Conservation (phyloP, 768 basidiomycete species). For the Cubamyces sp. region DNA sequence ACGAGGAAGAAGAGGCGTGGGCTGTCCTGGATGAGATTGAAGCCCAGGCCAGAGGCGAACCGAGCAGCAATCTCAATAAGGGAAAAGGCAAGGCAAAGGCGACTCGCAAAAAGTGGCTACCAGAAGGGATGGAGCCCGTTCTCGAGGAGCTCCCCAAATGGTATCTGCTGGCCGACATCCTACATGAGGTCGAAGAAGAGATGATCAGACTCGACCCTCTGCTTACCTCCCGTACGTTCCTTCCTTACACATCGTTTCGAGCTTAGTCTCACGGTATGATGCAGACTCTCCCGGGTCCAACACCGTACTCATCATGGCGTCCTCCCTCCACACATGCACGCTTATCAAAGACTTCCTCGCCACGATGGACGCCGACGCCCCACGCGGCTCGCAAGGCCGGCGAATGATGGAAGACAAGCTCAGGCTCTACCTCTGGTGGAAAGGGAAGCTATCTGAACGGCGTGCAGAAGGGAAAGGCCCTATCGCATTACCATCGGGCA, state of each 20-base stretch:
- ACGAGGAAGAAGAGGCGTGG: slow-evolving; percentile 81
- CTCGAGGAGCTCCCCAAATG: slow-evolving; percentile 97
- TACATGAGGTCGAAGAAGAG: slow-evolving; percentile 91
- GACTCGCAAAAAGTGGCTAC: slow-evolving; percentile 57
- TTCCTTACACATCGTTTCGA: neutral
- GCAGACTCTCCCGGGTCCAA: slow-evolving; percentile 60
- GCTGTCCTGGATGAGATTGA: slow-evolving; percentile 68
- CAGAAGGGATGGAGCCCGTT: slow-evolving; percentile 79
- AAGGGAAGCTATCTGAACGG: slow-evolving; percentile 50
- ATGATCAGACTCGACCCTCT: slow-evolving; percentile 62
- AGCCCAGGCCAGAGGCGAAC: slow-evolving; percentile 28
- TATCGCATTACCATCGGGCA: slow-evolving; percentile 31
- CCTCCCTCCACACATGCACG: slow-evolving; percentile 73
- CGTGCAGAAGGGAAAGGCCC: slow-evolving; percentile 41
- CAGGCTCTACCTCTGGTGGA: slow-evolving; percentile 80
- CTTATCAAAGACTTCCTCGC: slow-evolving; percentile 83
- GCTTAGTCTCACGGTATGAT: neutral
- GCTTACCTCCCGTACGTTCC: slow-evolving; percentile 31
- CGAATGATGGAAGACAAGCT: slow-evolving; percentile 82
- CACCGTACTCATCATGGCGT: slow-evolving; percentile 86
- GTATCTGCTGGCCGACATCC: slow-evolving; percentile 79
- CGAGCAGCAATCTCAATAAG: slow-evolving; percentile 2
- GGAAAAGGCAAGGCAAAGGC: slow-evolving; percentile 11
- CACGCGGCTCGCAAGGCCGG: slow-evolving; percentile 65
- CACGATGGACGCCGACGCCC: slow-evolving; percentile 57